Evolutionary conservation across 164 flowering plant species (phyloP).

Genomic region (Amborella trichopoda): DNA sequence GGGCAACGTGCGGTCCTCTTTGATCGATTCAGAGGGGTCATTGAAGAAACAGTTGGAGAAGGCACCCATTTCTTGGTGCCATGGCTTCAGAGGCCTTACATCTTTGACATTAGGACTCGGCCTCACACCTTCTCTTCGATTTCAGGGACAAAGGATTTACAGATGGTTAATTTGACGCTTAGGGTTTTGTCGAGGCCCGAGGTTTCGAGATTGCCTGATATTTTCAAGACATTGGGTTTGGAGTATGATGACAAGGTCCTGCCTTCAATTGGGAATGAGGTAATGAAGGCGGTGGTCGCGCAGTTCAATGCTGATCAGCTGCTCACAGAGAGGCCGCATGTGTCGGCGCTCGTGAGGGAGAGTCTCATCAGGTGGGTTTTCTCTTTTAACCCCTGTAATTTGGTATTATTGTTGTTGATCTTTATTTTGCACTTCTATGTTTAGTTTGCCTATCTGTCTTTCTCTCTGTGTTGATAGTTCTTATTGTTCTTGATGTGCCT

Average conservation of each 20-base stretch:
- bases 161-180: conserved; percentile 82
- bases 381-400: conserved; percentile 59
- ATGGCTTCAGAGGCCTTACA: conserved; percentile 63
- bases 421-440: too few species aligned
- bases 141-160: conserved; percentile 86
- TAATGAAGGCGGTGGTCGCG: conserved; percentile 76
- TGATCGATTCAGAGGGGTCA: conserved; percentile 66
- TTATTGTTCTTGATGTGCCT: too few species aligned
- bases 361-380: conserved; percentile 27
- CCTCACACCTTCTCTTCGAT: conserved; percentile 75
- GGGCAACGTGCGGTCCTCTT: conserved; percentile 55
- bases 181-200: conserved; percentile 78
- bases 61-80: conserved; percentile 86
- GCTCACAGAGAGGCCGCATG: conserved; percentile 80
- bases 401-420: too few species aligned
- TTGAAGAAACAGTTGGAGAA: conserved; percentile 58
- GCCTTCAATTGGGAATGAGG: conserved; percentile 85
- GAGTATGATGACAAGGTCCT: conserved; percentile 90
- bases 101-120: conserved; percentile 77
- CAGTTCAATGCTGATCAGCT: conserved; percentile 89
- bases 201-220: conserved; percentile 12
- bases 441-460: too few species aligned
- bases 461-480: too few species aligned
- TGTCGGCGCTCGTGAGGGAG: conserved; percentile 67
- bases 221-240: conserved; percentile 60